Evolutionary conservation across 495 filamentous ascomycete species (phyloP), one percentile per base, ranked within the genome.

Genomic region (Neurospora sp.): DNA sequence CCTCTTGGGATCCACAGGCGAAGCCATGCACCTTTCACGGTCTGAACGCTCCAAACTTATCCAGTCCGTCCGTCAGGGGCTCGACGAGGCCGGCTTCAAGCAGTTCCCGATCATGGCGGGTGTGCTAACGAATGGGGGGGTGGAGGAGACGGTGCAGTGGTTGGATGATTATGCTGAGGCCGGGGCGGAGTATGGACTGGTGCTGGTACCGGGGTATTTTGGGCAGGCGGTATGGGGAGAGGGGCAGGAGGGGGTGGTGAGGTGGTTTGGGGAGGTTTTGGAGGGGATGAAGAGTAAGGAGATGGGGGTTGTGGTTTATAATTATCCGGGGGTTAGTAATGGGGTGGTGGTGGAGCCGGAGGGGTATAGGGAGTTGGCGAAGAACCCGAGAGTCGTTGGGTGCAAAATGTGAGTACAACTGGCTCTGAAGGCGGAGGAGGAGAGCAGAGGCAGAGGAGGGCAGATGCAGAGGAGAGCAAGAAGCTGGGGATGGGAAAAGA

Each of bases 271-370:
- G 6, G 79, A 84, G 2, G 86, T 91, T 3, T 89, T 88, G 19
- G 84, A 88, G 59, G 72, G 72, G 69, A 89, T 62, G 24, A 6
- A 17, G 0, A 28, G 3, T 13, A 15, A 85, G 42, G 83, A 83
- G 4, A 85, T 90, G 39, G 88, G 88, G 1, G 79, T 90, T 11
- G 72, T 90, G 75, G 82, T 90, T 82, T 91, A 92, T 77, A 87
- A 92, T 78, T 92, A 91, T 77, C 90, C 90, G 0, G 88, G 86
- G 21, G 90, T 92, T 7, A 89, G 86, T 0, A 92, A 92, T 78
- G 85, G 87, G 70, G 82, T 90, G 70, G 81, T 83, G 39, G 82
- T 91, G 69, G 75, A 83, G 15, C 86, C 89, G 5, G 81, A 86
- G 36, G 90, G 86, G 11, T 89, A 89, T 77, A 84, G 81, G 31